phyloP scores from a whole-genome alignment of 2,329 filamentous ascomycete genomes.

The Ceratocystis lukuohia region DNA sequence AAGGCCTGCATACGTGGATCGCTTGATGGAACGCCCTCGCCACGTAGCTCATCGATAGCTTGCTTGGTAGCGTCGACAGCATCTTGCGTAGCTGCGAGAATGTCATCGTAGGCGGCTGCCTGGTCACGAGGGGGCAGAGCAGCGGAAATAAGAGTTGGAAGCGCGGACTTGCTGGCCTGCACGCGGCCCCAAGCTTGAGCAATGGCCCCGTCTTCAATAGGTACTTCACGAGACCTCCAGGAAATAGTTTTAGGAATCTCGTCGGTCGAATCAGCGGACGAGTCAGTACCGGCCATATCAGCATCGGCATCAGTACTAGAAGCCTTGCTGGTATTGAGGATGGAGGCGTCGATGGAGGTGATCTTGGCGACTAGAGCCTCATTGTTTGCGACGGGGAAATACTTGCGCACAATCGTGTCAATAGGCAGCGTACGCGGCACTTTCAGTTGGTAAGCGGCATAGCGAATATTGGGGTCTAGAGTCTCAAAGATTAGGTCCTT shows the following conservation, averaged over 20 bases:
- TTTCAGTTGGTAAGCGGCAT: slow-evolving; percentile 84
- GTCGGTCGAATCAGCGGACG: slow-evolving; percentile 36
- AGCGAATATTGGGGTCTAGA: slow-evolving; percentile 85
- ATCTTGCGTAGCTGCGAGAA: slow-evolving; percentile 83
- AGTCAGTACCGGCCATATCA: slow-evolving; percentile 25
- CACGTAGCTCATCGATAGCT: slow-evolving; percentile 77
- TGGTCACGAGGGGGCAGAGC: slow-evolving; percentile 47
- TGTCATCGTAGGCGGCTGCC: slow-evolving; percentile 78
- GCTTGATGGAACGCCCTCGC: slow-evolving; percentile 69
- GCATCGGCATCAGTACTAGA: background rate
- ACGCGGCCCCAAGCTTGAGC: slow-evolving; percentile 69
- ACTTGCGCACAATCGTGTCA: slow-evolving; percentile 60
- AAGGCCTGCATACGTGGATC: slow-evolving; percentile 83
- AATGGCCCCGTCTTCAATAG: slow-evolving; percentile 85
- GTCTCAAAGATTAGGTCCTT: slow-evolving; percentile 75
- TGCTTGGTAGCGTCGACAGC: slow-evolving; percentile 86
- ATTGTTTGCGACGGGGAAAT: slow-evolving; percentile 54
- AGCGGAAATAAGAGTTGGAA: slow-evolving; percentile 30
- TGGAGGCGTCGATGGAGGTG: slow-evolving; percentile 53
- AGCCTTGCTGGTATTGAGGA: slow-evolving; percentile 41
- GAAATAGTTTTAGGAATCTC: slow-evolving; percentile 60
- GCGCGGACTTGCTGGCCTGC: slow-evolving; percentile 26
- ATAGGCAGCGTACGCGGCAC: slow-evolving; percentile 76
- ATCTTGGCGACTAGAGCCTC: slow-evolving; percentile 50
- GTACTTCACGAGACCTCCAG: slow-evolving; percentile 76